These are phyloP conservation scores for Ganoderma leucocontextum DNA, from an alignment of 1,284 basidiomycete genomes.

Conservation along the genomic window DNA sequence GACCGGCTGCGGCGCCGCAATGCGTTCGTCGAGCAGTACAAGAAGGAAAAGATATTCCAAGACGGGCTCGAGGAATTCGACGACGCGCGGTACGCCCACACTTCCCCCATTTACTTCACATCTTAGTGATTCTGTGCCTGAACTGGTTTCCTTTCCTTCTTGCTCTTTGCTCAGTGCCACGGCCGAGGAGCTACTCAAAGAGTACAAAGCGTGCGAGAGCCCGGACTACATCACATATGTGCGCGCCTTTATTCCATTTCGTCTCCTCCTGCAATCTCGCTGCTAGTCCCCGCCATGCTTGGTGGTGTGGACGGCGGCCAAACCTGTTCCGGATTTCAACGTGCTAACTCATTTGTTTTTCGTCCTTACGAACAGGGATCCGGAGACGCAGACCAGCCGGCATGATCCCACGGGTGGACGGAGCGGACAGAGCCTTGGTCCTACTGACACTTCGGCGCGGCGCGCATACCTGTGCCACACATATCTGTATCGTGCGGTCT, in stretches of 20 bases:
- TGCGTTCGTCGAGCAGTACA: slow-evolving; percentile 97
- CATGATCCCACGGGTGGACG: slow-evolving; percentile 14
- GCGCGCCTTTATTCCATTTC: slow-evolving; percentile 37
- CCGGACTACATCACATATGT: slow-evolving; percentile 90
- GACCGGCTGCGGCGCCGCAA: slow-evolving; percentile 90
- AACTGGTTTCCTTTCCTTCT: neutral
- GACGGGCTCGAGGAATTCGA: slow-evolving; percentile 94
- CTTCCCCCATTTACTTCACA: neutral
- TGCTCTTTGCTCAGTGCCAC: slow-evolving; percentile 65
- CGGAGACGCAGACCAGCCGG: slow-evolving; percentile 29
- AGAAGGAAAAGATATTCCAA: slow-evolving; percentile 95
- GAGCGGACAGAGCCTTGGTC: neutral
- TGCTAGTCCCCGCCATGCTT: neutral
- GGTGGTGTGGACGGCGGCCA: neutral
- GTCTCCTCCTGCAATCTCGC: neutral
- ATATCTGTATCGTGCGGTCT: slow-evolving; percentile 19
- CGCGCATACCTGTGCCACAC: slow-evolving; percentile 1
- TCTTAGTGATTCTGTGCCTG: neutral
- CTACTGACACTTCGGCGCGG: neutral
- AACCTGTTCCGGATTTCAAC: neutral
- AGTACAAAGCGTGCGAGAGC: slow-evolving; percentile 93
- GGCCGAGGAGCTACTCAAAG: slow-evolving; percentile 86
- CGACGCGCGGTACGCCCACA: slow-evolving; percentile 77
- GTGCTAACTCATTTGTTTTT: neutral
- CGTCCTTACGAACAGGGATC: slow-evolving; percentile 32